Conservation (phyloP, 2,329 filamentous ascomycete genomes). For the Juglanconis oblonga region DNA sequence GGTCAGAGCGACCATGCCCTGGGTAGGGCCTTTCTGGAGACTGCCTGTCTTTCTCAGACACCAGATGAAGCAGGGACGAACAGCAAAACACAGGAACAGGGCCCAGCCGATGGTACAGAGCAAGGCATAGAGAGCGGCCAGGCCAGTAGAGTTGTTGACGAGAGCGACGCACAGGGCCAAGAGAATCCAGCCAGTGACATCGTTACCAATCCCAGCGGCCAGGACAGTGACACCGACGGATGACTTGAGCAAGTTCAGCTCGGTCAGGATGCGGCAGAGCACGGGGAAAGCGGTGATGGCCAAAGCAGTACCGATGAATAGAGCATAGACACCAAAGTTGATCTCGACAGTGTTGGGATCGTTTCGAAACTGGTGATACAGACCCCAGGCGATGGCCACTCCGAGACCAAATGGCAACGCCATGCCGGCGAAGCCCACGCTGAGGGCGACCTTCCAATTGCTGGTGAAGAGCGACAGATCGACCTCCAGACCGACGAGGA, state of each 20-base stretch:
- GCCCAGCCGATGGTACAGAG: constrained; percentile 73
- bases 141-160: constrained; percentile 79
- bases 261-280: constrained; percentile 87
- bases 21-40: constrained; percentile 83
- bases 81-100: constrained; percentile 68
- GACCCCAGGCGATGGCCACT: constrained; percentile 73
- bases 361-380: constrained; percentile 69
- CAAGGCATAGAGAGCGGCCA: constrained; percentile 82
- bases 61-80: constrained; percentile 74
- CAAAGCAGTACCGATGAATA: constrained; percentile 89
- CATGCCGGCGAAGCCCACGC: constrained; percentile 78
- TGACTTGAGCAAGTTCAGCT: constrained; percentile 80
- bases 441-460: constrained; percentile 78
- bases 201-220: constrained; percentile 88
- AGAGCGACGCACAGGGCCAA: constrained; percentile 90
- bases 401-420: constrained; percentile 79
- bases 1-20: constrained; percentile 79
- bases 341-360: constrained; percentile 39
- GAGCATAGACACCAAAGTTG: constrained; percentile 53
- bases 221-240: constrained; percentile 85
- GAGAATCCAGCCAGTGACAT: constrained; percentile 87
- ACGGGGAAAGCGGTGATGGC: constrained; percentile 92
- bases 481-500: constrained; percentile 84
- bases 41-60: constrained; percentile 70
- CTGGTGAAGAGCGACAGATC: constrained; percentile 73